Base-by-base conservation (phyloP, 768 basidiomycete species). In the Lyophyllum decastes region DNA sequence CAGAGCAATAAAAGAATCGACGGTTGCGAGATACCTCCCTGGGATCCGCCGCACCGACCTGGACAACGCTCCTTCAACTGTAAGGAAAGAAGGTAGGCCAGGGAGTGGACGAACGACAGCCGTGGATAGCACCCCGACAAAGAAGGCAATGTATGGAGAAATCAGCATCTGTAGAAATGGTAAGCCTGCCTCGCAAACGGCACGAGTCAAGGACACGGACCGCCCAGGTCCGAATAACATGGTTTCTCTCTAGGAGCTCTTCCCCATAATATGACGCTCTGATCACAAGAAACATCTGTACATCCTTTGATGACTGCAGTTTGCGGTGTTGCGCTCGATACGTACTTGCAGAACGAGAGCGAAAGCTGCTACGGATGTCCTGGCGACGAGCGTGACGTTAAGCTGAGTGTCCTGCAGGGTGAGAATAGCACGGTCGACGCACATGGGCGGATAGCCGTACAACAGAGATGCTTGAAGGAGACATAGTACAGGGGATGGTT, bases 1-100 rank as follows among this genome's bases (percentile, higher is more conserved):
- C 70, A 3, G 80, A 82, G 60, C 82, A 83, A 63, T 82, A 82
- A 62, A 83, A 82, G 59, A 79, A 81, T 5, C 80, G 77, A 25
- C 81, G 75, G 61, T 70, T 72, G n/a, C 81, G 78, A 21, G 78
- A 77, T 16, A 82, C 71, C 0, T 62, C 66, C 1, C 52, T 49
- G 11, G 76, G 75, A 49, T 77, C 64, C 9, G 55, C 62, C 0
- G 74, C 72, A 1, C 80, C 80, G 53, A 79, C 64, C 78, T 82
- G 33, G 16, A 35, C 3, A 25, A 47, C 33, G 11, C 34, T 17
- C 30, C 56, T 25, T 25, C 10, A 44, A 30, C 4, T 30, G 24
- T 9, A 19, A 44, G 17, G 24, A 21, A 26, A 17, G 26, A 30
- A 24, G 19, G 0, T 25, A 27, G 4, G n/a, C n/a, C n/a, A n/a